phyloP scores from a whole-genome alignment of 2,329 filamentous ascomycete species.

The Cladosporium halotolerans region DNA sequence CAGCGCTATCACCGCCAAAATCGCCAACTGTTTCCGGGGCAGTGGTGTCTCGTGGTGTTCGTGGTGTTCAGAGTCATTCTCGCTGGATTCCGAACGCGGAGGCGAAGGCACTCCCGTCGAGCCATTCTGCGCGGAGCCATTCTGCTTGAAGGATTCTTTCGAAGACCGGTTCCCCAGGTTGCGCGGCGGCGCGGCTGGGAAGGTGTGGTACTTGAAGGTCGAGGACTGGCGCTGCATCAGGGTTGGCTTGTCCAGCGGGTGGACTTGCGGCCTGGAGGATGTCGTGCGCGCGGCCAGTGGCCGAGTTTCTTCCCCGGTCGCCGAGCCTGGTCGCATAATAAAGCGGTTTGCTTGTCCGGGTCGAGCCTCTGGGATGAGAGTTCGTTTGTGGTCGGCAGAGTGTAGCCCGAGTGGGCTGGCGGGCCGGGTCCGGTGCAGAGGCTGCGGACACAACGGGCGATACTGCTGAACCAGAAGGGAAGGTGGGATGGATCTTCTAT shows the following conservation, averaged over 20 bases:
- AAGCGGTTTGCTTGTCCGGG: no score
- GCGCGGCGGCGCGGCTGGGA: constrained; percentile 67
- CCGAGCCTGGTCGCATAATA: not conserved
- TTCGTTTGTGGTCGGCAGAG: no score
- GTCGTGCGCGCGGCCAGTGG: not conserved
- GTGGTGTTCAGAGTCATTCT: constrained; percentile 19
- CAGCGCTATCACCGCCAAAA: constrained; percentile 82
- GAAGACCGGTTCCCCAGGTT: constrained; percentile 52
- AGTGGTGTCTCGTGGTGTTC: constrained; percentile 59
- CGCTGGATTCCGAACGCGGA: constrained; percentile 12
- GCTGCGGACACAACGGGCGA: no score
- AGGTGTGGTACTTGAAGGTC: constrained; percentile 71
- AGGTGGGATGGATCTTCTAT: no score
- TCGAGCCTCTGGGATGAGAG: no score
- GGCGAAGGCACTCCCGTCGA: constrained; percentile 12
- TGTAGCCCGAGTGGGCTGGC: no score
- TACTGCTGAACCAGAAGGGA: no score
- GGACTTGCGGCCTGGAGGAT: not conserved
- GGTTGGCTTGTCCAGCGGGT: constrained; percentile 15
- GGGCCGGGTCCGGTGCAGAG: no score
- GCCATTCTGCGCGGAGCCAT: not conserved
- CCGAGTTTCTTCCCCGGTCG: not conserved
- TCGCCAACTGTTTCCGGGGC: constrained; percentile 72
- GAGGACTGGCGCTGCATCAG: constrained; percentile 42
- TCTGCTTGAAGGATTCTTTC: constrained; percentile 15